These are phyloP conservation scores for Penicillium cinerascens DNA, from an alignment of 495 filamentous ascomycete species.

Conservation along the genomic window DNA sequence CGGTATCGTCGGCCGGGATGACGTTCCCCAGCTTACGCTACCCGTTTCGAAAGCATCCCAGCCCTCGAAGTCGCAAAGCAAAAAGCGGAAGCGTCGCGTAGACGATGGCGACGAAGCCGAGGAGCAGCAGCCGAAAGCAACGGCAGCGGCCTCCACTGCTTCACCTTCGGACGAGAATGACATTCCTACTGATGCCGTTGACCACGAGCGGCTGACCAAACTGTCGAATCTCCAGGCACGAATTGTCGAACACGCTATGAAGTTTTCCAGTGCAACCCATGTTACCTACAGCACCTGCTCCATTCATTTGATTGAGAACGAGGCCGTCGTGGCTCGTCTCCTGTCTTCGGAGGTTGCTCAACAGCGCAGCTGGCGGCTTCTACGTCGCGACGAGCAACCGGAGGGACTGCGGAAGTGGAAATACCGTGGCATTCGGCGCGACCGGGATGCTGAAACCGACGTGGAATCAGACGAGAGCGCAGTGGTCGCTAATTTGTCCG, in stretches of 20 bases:
- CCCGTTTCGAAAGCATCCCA: slow-evolving; percentile 28
- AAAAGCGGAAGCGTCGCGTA: slow-evolving; percentile 42
- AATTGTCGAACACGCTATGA: slow-evolving; percentile 76
- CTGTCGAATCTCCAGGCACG: slow-evolving; percentile 73
- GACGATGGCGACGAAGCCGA: slow-evolving; percentile 23
- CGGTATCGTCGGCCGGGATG: slow-evolving; percentile 86
- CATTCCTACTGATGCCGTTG: slow-evolving; percentile 20
- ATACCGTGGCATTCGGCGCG: slow-evolving; percentile 55
- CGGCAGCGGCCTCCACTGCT: slow-evolving; percentile 6
- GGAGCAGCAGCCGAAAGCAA: slow-evolving; percentile 12
- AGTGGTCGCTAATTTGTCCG: slow-evolving; percentile 33
- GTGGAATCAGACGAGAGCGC: slow-evolving; percentile 1
- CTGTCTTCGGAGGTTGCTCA: slow-evolving; percentile 62
- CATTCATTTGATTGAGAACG: slow-evolving; percentile 80
- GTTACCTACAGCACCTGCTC: slow-evolving; percentile 95
- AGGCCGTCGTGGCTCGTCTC: slow-evolving; percentile 70
- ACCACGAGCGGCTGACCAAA: slow-evolving; percentile 57
- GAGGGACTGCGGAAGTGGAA: slow-evolving; percentile 67
- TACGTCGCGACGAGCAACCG: slow-evolving; percentile 67
- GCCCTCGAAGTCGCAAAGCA: slow-evolving; percentile 28
- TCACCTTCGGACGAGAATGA: slow-evolving; percentile 38
- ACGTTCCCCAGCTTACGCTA: slow-evolving; percentile 56
- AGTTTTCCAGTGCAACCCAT: slow-evolving; percentile 69
- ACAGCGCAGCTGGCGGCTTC: slow-evolving; percentile 69
- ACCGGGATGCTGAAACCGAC: slow-evolving; percentile 15